A percentile compares a stretch with the other conserved stretches of the same genome.
Conservation (phyloP, 2,329 filamentous ascomycete species). For the Ceratocystiopsis minuta region DNA sequence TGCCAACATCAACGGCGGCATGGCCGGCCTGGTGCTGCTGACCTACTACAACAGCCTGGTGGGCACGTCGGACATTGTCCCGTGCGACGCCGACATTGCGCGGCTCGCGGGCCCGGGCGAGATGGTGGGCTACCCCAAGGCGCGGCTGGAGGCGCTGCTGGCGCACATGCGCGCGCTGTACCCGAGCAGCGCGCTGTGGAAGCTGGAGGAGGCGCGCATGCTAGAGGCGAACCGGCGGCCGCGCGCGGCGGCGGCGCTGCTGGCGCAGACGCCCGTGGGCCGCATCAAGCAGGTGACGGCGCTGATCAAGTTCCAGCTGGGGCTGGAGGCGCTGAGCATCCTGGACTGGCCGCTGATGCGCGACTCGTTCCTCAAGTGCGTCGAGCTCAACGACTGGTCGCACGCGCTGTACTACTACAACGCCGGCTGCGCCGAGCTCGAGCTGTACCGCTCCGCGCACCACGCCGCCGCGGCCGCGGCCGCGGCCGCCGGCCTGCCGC, state of each 20-base stretch:
- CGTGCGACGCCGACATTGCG: conserved; percentile 36
- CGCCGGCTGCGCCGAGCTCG: conserved; percentile 59
- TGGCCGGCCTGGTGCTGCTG: conserved; percentile 64
- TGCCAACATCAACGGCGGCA: conserved; percentile 78
- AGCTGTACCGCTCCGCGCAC: conserved; percentile 53
- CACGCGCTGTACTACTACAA: conserved; percentile 82
- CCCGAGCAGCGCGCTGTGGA: conserved; percentile 70
- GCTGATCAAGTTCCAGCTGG: conserved; percentile 69
- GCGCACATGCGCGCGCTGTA: conserved; percentile 59
- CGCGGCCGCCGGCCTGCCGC: background rate
- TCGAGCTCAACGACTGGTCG: conserved; percentile 79
- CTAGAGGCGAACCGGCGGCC: conserved; percentile 49
- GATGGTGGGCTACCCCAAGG: conserved; percentile 52
- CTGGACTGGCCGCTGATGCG: conserved; percentile 62
- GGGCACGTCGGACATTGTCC: conserved; percentile 75
- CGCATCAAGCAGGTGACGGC: conserved; percentile 80
- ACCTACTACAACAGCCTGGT: conserved; percentile 79
- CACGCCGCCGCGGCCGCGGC: conserved; percentile 17
- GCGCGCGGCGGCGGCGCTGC: conserved; percentile 45
- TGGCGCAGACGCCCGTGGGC: conserved; percentile 40
- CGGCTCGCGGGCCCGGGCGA: conserved; percentile 30
- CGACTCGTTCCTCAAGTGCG: conserved; percentile 53
- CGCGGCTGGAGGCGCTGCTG: conserved; percentile 49
- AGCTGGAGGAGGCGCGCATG: conserved; percentile 72
- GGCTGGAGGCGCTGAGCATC: conserved; percentile 58